These are phyloP conservation scores for Calonectria henricotiae DNA, from an alignment of 2,329 filamentous ascomycete genomes.

Conservation along the genomic window DNA sequence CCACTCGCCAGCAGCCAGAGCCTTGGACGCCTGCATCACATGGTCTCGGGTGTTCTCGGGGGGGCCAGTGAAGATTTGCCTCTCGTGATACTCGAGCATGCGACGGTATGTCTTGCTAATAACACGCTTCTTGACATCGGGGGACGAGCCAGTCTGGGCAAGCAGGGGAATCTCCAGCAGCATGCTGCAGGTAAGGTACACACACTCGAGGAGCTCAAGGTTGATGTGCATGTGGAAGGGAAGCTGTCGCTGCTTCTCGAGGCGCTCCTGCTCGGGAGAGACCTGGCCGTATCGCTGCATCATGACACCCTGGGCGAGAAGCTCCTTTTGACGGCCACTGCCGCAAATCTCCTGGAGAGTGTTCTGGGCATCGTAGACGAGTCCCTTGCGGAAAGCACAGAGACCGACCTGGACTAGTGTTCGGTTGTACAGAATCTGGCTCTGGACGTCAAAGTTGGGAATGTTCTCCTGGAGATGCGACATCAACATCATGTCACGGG, in stretches of 20 bases:
- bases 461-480: constrained; percentile 99
- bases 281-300: constrained; percentile 98
- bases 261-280: constrained; percentile 95
- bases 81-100: constrained; percentile 99
- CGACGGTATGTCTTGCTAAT: constrained; percentile 99
- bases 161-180: constrained; percentile 97
- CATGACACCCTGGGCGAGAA: constrained; percentile 97
- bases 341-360: constrained; percentile 98
- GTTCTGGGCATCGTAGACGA: constrained; percentile 98
- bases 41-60: constrained; percentile 99
- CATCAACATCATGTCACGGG: constrained; percentile 99
- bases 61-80: constrained; percentile 98
- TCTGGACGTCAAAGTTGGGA: constrained; percentile 94
- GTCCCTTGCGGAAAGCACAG: constrained; percentile 96
- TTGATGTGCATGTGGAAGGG: constrained; percentile 99
- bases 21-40: constrained; percentile 99
- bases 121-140: constrained; percentile 96
- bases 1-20: constrained; percentile 97
- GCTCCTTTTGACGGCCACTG: constrained; percentile 96
- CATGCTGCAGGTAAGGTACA: constrained; percentile 99
- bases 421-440: constrained; percentile 98
- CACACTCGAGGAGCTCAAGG: constrained; percentile 96
- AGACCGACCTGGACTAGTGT: constrained; percentile 98
- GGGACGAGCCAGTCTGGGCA: constrained; percentile 95
- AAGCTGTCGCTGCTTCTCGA: constrained; percentile 96